Percentiles rank a stretch among this genome's conserved stretches.
Conservation (phyloP, 495 filamentous ascomycete species). For the Penicillium crystallinum region DNA sequence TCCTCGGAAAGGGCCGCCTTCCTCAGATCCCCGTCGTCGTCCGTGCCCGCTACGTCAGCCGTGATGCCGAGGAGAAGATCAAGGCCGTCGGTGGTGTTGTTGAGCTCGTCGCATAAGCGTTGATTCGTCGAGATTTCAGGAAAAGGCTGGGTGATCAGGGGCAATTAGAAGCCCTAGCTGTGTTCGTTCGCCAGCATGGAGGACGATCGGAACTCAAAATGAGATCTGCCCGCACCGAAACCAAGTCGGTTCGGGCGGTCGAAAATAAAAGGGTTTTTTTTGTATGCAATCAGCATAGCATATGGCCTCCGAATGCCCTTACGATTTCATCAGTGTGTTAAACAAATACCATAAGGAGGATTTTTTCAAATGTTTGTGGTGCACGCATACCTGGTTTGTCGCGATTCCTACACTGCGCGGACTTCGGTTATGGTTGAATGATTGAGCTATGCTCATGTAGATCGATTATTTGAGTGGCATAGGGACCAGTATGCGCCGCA, state of each 20-base stretch:
- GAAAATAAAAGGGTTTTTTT: slow-evolving; percentile 40
- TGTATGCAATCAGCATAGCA: slow-evolving; percentile 41
- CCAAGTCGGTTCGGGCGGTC: slow-evolving; percentile 17
- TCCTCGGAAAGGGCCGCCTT: slow-evolving; percentile 87
- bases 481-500: neutral
- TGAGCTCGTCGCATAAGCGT: slow-evolving; percentile 80
- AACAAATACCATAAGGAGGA: slow-evolving; percentile 41
- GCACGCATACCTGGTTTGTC: neutral
- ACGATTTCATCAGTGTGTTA: slow-evolving; percentile 39
- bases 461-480: neutral
- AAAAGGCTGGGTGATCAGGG: slow-evolving; percentile 31
- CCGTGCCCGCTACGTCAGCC: slow-evolving; percentile 81
- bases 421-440: neutral
- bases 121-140: slow-evolving; percentile 28
- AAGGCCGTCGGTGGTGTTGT: slow-evolving; percentile 87
- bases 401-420: neutral
- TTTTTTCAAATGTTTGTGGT: slow-evolving; percentile 20
- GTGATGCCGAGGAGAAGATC: slow-evolving; percentile 90
- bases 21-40: slow-evolving; percentile 82
- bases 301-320: slow-evolving; percentile 40
- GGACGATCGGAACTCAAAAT: slow-evolving; percentile 31
- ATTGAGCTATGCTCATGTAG: slow-evolving; percentile 1
- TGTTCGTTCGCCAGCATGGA: slow-evolving; percentile 27
- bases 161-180: slow-evolving; percentile 32
- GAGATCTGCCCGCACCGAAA: slow-evolving; percentile 19